Evolutionary conservation across 2,329 filamentous ascomycete species (phyloP), one percentile per base, ranked within the genome.

Genomic region (Trichoderma citrinoviride): DNA sequence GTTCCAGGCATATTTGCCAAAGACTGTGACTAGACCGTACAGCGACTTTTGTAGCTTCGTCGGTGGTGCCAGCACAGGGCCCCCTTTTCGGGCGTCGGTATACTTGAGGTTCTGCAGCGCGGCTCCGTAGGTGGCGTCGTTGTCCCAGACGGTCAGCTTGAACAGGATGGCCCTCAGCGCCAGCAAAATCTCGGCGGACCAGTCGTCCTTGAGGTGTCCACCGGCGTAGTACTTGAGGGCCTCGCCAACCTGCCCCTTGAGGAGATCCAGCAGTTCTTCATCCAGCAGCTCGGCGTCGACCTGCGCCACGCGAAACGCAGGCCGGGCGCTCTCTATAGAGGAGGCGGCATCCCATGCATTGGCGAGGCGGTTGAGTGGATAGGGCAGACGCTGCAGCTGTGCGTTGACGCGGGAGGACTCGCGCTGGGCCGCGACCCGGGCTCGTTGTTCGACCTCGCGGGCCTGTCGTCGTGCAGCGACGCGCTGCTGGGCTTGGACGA

Each of bases 61-160:
- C 0, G 94, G 93, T 17, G 90, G 80, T 14, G 86, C 84, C 58
- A 90, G 79, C 27, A 89, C 85, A 0, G 86, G 79, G 10, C 86
- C 86, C 53, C 78, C 78, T 61, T 82, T 83, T 67, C 94, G 85
- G 55, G 93, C 93, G 75, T 98, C 94, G 12, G 91, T 90, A 73
- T 94, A 98, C 73, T 89, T 89, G 29, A 99, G 83, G 68, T 96
- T 96, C 77, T 99, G 95, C 56, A 99, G 81, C 41, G 92, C 89
- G 12, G 95, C 95, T 66, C 95, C 95, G 77, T 99, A 98, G 5
- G 91, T 96, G 44, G 95, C 92, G 76, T 97, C 89, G 76, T 97
- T 92, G 76, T 98, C 93, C 95, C 95, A 99, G 65, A 99, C 89
- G 17, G 91, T 92, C 67, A 99, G 85, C 78, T 99, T 99, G 82